A percentile compares a stretch with the other conserved stretches of the same genome.
phyloP scores from a whole-genome alignment of 495 filamentous ascomycete species.

The Choiromyces venosus region DNA sequence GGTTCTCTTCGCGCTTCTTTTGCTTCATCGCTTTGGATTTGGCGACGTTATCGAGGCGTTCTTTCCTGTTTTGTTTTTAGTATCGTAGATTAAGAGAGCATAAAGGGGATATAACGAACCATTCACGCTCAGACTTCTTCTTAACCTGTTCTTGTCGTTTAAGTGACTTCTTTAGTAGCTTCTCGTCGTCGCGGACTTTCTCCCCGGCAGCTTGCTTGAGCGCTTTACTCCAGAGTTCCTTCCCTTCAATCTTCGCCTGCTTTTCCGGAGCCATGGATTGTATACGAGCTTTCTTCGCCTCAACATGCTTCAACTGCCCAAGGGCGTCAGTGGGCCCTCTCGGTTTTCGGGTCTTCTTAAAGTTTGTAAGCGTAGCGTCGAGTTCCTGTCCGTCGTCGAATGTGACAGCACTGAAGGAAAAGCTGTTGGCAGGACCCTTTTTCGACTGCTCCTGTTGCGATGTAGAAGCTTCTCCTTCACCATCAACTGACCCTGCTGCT shows the following conservation, averaged over 20 bases:
- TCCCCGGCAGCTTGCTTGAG: constrained; percentile 84
- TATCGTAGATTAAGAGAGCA: not conserved
- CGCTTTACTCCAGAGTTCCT: constrained; percentile 89
- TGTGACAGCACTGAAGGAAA: constrained; percentile 78
- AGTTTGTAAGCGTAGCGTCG: constrained; percentile 58
- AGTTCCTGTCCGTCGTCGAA: constrained; percentile 78
- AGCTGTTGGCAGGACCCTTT: constrained; percentile 52
- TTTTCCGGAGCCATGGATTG: constrained; percentile 67
- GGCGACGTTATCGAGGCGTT: constrained; percentile 67
- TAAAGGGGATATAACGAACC: constrained; percentile 45
- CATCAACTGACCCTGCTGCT: constrained; percentile 16
- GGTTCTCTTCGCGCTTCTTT: constrained; percentile 82
- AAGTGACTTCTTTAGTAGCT: constrained; percentile 86
- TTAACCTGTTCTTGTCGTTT: constrained; percentile 88
- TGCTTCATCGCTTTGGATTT: constrained; percentile 72
- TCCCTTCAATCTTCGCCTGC: constrained; percentile 78
- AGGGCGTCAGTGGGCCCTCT: constrained; percentile 75
- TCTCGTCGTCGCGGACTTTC: constrained; percentile 80
- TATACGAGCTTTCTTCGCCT: constrained; percentile 67
- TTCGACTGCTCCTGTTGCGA: constrained; percentile 3
- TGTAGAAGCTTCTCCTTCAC: not conserved
- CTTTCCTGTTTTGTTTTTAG: constrained; percentile 46
- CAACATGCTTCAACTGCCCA: constrained; percentile 62
- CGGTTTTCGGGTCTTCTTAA: constrained; percentile 55
- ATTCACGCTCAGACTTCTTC: constrained; percentile 82